phyloP scores from a whole-genome alignment of 768 basidiomycete genomes.

The Termitomyces eurrhizus region DNA sequence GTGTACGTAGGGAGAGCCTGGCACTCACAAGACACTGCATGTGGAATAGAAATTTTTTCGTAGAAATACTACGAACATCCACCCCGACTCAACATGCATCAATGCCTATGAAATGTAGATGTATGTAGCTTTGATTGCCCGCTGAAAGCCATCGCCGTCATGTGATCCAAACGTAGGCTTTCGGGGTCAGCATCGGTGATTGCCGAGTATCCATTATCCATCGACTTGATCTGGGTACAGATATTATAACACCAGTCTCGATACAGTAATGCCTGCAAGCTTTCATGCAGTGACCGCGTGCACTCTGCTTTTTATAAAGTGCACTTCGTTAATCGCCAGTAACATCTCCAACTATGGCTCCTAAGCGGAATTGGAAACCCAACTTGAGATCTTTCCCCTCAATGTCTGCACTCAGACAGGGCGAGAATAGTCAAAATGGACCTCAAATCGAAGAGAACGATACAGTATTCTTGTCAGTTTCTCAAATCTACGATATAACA shows the following conservation, averaged over 20 bases:
- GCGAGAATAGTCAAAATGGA: neutral
- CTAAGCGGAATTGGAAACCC: neutral
- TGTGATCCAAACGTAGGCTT: neutral
- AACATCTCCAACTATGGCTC: constrained; percentile 1
- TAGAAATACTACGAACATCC: no score
- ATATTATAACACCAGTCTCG: neutral
- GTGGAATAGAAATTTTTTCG: no score
- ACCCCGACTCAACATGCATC: no score
- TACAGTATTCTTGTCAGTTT: constrained; percentile 6
- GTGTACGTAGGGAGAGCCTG: no score
- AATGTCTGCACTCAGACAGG: neutral
- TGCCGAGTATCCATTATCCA: neutral
- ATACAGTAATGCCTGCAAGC: constrained; percentile 4
- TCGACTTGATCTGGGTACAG: neutral
- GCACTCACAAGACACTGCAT: no score
- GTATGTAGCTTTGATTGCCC: no score
- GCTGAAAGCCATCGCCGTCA: neutral
- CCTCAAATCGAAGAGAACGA: constrained; percentile 4
- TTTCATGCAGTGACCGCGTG: constrained; percentile 7
- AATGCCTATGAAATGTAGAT: no score
- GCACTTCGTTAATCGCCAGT: neutral
- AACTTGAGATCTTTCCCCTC: constrained; percentile 1
- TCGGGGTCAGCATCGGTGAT: neutral
- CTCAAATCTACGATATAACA: neutral
- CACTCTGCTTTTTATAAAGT: neutral